Evolutionary conservation across 2,329 filamentous ascomycete genomes (phyloP), one percentile per base, ranked within the genome.

Genomic region (Ophiostoma sp.): DNA sequence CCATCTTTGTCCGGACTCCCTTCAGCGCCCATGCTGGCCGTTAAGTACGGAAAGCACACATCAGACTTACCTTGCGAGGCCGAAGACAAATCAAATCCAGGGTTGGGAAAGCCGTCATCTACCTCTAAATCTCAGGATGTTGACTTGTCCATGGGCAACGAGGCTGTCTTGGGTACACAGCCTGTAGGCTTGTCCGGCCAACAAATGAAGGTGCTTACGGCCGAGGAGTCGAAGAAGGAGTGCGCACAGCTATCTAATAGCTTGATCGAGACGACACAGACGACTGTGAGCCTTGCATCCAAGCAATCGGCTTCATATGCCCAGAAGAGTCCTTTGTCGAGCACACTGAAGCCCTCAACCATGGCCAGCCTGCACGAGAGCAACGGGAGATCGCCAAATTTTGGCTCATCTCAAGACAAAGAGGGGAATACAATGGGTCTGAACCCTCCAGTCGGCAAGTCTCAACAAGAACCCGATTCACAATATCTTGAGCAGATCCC

Each of bases 1-100:
- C 52, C 70, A 2, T 48, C 73, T 3, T 31, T 72, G 25, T 61
- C 70, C n/a, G 57, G 59, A 1, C 48, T 70, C 33, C 48, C 57
- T 39, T 68, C 48, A 39, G 59, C 48, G n/a, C 25, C 45, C 3
- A 66, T 63, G 15, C 25, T 69, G 2, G 31, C 52, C 17, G 55
- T 57, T 25, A 48, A 66, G 39, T 59, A 61, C 17, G 25, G 28
- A 64, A n/a, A n/a, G n/a, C n/a, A n/a, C n/a, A n/a, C n/a, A n/a
- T n/a, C n/a, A n/a, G n/a, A n/a, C n/a, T n/a, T n/a, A n/a, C n/a
- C 17, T 57, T 9, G 25, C 12, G 55, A 57, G 3, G 3, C 25
- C 28, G 5, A 9, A 31, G 31, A 31, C n/a, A 15, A 57, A 2
- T 2, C 25, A 31, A 17, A 17, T 17, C 28, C 12, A 31, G 55